Conservation (phyloP, 441 rosid genomes). For the Syzygium malaccense region DNA sequence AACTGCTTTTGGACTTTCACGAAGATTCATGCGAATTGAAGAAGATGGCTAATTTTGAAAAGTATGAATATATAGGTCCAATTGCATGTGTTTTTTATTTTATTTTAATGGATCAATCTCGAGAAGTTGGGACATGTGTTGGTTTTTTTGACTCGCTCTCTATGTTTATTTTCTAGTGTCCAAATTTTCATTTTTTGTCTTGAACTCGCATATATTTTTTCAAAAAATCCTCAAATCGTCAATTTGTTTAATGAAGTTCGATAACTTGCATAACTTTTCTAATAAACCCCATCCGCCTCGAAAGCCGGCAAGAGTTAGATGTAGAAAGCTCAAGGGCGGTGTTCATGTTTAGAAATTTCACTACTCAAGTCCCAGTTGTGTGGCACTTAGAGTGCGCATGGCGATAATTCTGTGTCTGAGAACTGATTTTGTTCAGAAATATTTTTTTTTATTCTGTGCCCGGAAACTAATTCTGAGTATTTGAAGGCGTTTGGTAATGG, state of each 20-base stretch:
- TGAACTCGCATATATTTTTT: neutral
- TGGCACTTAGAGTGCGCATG: too few species aligned
- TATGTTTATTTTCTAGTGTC: neutral
- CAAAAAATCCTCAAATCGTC: neutral
- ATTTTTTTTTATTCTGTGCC: too few species aligned
- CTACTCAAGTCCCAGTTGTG: neutral
- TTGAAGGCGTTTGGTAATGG: too few species aligned
- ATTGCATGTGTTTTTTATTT: neutral
- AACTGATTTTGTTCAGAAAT: too few species aligned
- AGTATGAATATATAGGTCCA: neutral
- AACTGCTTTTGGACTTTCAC: neutral
- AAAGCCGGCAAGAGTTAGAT: neutral
- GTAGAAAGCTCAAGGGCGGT: neutral
- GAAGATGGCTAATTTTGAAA: neutral
- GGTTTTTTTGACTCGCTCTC: neutral
- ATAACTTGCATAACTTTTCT: neutral
- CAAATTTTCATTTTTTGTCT: neutral
- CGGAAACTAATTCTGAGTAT: too few species aligned
- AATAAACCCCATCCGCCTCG: neutral
- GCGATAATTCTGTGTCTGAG: too few species aligned
- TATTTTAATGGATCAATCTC: neutral
- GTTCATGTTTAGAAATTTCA: neutral
- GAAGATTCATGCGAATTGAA: fast-evolving
- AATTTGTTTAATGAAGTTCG: neutral
- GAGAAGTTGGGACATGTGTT: neutral